phyloP scores from a whole-genome alignment of 139 green algal species.

The Auxenochlorella protothecoides region DNA sequence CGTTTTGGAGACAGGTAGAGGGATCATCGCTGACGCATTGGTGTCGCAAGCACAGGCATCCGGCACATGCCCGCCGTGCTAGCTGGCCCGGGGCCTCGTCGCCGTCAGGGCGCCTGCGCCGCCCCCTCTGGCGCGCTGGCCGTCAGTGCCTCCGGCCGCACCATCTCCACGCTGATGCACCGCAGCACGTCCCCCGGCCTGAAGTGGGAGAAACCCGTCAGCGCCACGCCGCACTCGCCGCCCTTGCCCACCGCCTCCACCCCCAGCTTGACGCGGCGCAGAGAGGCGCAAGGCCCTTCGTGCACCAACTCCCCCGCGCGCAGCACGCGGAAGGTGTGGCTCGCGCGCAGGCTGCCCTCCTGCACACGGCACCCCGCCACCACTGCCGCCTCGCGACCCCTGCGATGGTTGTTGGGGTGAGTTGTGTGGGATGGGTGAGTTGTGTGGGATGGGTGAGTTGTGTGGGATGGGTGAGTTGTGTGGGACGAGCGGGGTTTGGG shows the following conservation, averaged over 20 bases:
- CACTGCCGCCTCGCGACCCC: conserved; percentile 11
- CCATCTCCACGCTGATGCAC: conserved; percentile 34
- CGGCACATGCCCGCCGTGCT: too few relatives aligned
- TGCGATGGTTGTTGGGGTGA: not conserved
- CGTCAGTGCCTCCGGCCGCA: not conserved
- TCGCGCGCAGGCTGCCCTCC: conserved; percentile 28
- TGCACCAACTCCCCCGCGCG: conserved; percentile 37
- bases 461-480: too few relatives aligned
- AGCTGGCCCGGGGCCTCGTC: too few relatives aligned
- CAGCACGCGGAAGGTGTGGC: conserved; percentile 43
- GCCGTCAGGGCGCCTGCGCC: too few relatives aligned
- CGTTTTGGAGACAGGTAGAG: too few relatives aligned
- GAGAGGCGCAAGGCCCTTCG: conserved; percentile 40
- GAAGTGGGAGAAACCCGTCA: conserved; percentile 51
- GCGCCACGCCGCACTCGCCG: conserved; percentile 67
- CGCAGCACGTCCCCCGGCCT: conserved; percentile 54
- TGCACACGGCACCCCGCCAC: conserved; percentile 48
- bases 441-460: too few relatives aligned
- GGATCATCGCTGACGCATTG: too few relatives aligned
- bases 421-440: too few relatives aligned
- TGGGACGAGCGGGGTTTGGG: too few relatives aligned
- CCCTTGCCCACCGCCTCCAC: conserved; percentile 61
- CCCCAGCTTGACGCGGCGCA: conserved; percentile 62
- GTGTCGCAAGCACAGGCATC: too few relatives aligned
- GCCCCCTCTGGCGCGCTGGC: too few relatives aligned